Conservation (phyloP, 106 monocot species). For the Dendrobium officinale region DNA sequence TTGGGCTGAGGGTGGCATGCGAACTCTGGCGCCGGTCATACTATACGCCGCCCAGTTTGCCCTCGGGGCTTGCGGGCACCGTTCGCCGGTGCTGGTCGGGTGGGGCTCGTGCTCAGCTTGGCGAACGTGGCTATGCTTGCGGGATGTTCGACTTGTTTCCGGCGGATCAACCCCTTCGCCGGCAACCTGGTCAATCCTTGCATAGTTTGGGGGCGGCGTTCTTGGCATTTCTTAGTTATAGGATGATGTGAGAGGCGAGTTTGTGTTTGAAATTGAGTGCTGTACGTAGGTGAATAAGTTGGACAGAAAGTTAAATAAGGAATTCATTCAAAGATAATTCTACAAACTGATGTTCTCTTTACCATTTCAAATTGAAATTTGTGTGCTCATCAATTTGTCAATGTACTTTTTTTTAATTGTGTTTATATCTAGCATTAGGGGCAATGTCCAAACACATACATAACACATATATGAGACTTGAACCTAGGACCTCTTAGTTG, state of each 20-base stretch:
- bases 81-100: slow-evolving; percentile 2
- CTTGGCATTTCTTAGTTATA: slow-evolving; percentile 14
- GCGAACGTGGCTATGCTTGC: slow-evolving; percentile 1
- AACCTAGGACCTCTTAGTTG: no score
- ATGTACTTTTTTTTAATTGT: no score
- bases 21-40: not conserved
- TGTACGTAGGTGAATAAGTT: no score
- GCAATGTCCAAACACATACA: no score
- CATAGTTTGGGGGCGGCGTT: slow-evolving; percentile 30
- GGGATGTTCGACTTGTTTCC: slow-evolving; percentile 14
- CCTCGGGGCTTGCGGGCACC: slow-evolving; percentile 21
- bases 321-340: no score
- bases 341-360: no score
- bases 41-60: slow-evolving; percentile 19
- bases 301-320: no score
- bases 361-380: no score
- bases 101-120: slow-evolving; percentile 3
- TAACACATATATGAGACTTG: no score
- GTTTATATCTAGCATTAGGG: no score
- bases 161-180: slow-evolving; percentile 22
- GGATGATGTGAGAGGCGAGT: not conserved
- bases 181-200: slow-evolving; percentile 31
- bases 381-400: no score
- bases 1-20: slow-evolving; percentile 34
- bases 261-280: no score